Base-by-base conservation (phyloP, 1,284 basidiomycete genomes). In the Kwoniella shivajii region DNA sequence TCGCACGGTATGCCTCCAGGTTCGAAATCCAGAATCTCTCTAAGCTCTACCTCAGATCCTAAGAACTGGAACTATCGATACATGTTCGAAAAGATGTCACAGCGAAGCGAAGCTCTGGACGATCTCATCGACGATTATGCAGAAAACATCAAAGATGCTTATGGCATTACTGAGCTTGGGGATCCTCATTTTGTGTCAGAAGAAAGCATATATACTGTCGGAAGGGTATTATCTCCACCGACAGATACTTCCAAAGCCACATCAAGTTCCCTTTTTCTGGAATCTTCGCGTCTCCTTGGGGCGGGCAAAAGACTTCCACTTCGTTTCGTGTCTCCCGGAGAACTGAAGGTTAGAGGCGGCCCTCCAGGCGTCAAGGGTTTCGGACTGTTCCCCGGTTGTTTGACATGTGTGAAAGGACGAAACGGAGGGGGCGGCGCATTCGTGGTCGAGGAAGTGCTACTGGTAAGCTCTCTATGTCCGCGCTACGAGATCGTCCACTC, bases 341-440 rank as follows among this genome's bases (percentile, higher is more conserved):
- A 81, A 33, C 78, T 90, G 52, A 86, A 85, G 66, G 81, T 94
- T 4, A 83, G 86, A 44, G 86, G 87, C 20, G 84, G 84, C 0
- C 78, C 79, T 4, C 75, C 83, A 5, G 87, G 86, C 4, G 80
- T 84, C 22, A 84, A 84, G n/a, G 85, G 86, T 0, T 79, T 88
- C 20, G 87, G 89, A 0, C 73, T 99, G 30, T 99, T 94, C 71
- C 92, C 93, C 0, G 96, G 96, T 1, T 87, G 88, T 37, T 86
- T 99, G 44, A 87, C 89, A 0, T 90, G 88, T 2, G 73, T 97
- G n/a, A 88, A 86, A 64, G 96, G 96, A 0, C 84, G 85, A 68
- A 98, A 98, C 74, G 93, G 92, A 2, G 91, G 92, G 1, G 93
- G 90, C 4, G 87, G 85, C 2, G 86, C 85, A 74, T 99, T 97